Evolutionary conservation across 345 rosid genomes (phyloP), one percentile per base, ranked within the genome.

Genomic region (Luvunga scandens): DNA sequence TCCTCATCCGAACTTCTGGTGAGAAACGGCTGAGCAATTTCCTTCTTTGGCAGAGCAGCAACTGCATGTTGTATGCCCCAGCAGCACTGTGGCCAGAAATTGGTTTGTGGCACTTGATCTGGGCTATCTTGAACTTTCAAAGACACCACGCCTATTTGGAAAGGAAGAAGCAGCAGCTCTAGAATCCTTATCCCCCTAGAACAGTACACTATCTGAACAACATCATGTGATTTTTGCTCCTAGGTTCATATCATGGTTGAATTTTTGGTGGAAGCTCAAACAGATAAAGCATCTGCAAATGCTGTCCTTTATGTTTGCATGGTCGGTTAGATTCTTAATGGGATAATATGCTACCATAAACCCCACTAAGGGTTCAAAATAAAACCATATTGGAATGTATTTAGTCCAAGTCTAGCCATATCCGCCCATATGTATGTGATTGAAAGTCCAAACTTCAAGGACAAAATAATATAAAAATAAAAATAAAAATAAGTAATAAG

Each of bases 11-110:
- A 83, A 90, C 90, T 73, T 88, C 95, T 5, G 97, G 97, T 6
- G 90, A 84, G 85, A 89, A 88, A 31, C 85, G 98, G 50, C 82
- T 89, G 61, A 89, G 89, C 85, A 87, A 89, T 77, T 92, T 89
- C 81, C 82, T 87, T 59, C 83, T 87, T 36, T 87, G 97, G 92
- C 97, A 90, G 81, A 86, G 88, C 48, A 81, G 81, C 25, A 77
- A 78, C 75, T 82, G 90, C 56, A 80, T 84, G 16, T 76, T 87
- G 78, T 87, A 87, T 63, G 76, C 86, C 24, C 86, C 92, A 7
- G 48, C 78, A 24, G 87, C 81, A 12, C 84, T 93, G 73, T 93
- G 95, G 97, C 97, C 98, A 6, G 96, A 92, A 82, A 87, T 88
- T 64, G 86, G 91, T 27, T 69, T 90, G 7, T 67, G 88, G 90